Base-by-base conservation (phyloP, 2,329 filamentous ascomycete species). In the Escovopsis sp. region DNA sequence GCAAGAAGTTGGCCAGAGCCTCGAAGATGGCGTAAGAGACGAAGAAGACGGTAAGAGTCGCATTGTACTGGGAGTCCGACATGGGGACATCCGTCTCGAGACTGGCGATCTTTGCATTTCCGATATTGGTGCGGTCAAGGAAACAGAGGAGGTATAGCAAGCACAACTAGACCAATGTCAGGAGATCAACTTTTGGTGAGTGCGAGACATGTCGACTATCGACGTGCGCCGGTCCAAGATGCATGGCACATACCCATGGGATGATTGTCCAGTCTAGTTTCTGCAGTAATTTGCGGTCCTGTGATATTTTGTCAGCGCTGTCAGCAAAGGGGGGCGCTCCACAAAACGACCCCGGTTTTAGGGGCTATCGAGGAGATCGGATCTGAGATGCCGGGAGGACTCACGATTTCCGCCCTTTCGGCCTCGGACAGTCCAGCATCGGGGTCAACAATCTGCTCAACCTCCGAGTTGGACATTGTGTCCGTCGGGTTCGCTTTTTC, bases 11-110 rank as follows among this genome's bases (percentile, higher is more conserved):
- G 40, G 82, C 85, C 30, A 86, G 47, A 0, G 76, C 74, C 53
- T 90, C 84, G 42, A 84, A 86, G 25, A 86, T 57, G 2, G 81
- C 69, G 52, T 94, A 94, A 1, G 80, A 85, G 34, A 92, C 66
- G 60, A 92, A 93, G 61, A 93, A 93, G 45, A 92, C 79, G 25
- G 80, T 83, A 7, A 93, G 64, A 0, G 76, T 71, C 16, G 70
- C 65, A 53, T 87, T 87, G 60, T 86, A 93, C 49, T 80, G 64
- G 5, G 63, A 56, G 3, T 68, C 65, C 1, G 66, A 66, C 64
- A 68, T 44, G 13, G 90, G 59, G 38, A 80, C 74, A 10, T 46
- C 43, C 4, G 31, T 42, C 14, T 39, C 33, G 11, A 74, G 55
- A 34, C 63, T 59, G 17, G 68, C 69, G 39, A 77, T 69, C 43